Conservation (phyloP, 192 early-diverging fungal genomes). For the Coemansia javaensis region DNA sequence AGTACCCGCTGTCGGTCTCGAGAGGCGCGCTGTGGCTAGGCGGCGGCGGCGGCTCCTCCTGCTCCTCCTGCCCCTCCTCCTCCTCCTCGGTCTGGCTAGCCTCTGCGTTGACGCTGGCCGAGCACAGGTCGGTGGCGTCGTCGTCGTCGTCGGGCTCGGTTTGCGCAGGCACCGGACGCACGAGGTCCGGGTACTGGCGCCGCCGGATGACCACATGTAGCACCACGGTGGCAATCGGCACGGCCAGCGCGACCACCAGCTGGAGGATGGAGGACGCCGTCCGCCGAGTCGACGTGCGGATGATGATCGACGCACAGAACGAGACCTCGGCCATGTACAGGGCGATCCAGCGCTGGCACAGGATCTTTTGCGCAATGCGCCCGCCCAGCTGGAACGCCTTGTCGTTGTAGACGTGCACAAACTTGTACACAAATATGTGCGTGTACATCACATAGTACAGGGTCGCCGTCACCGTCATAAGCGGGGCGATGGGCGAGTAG, state of each 20-base stretch:
- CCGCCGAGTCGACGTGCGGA: conserved; percentile 5
- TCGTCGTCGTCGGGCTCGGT: background rate
- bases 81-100: no score
- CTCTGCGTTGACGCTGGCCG: no score
- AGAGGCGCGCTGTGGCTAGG: no score
- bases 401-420: conserved; percentile 13
- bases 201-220: background rate
- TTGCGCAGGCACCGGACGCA: background rate
- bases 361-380: conserved; percentile 5
- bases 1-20: no score
- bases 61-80: no score
- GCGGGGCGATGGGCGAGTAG: conserved; percentile 12
- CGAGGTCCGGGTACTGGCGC: conserved; percentile 3
- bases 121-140: no score
- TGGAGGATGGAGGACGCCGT: conserved; percentile 1
- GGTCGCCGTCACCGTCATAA: conserved; percentile 5
- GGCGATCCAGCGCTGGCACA: conserved; percentile 7
- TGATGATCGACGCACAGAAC: background rate
- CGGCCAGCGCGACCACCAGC: background rate
- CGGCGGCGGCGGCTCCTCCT: no score
- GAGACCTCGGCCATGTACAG: conserved; percentile 3
- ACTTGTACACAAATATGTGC: conserved; percentile 8
- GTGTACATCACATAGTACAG: conserved; percentile 3
- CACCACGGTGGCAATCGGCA: background rate
- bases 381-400: conserved; percentile 6